Evolutionary conservation across 225 moss, liverwort and hornwort species (phyloP), one percentile per base, ranked within the genome.

Genomic region (Pleurozium schreberi): DNA sequence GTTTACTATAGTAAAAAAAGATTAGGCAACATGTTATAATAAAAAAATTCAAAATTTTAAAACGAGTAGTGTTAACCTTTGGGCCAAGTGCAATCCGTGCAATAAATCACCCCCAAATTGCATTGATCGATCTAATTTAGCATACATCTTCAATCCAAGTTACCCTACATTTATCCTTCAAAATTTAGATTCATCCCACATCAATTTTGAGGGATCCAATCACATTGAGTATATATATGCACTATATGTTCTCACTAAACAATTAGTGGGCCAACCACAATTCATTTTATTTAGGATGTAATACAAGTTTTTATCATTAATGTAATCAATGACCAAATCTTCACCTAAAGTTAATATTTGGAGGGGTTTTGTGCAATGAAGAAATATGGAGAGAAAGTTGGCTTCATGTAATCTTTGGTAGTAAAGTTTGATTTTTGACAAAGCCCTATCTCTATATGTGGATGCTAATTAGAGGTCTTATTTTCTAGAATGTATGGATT

Each of bases 211-310:
- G 1, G 34, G 13, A 21, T 0, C 8, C 3, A 75, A 33, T 75
- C 12, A 75, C 2, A 19, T 3, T 75, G n/a, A n/a, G 4, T 47
- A 2, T 31, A 1, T 74, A 4, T 47, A 3, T 47, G 5, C 0
- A 0, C 47, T 30, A 8, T 40, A 13, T 12, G 17, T 22, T 7
- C 23, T 23, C 0, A 0, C 0, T 40, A 47, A 11, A 30, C 0
- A 45, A 18, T 45, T 71, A 16, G 6, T 19, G 7, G 1, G 19
- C 11, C 49, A 47, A 47, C 1, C 1, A 30, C 11, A 19, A 31
- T 74, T 31, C 31, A 49, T 49, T 49, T 33, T 20, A 49, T 20
- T 31, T 49, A 33, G 12, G 33, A 20, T 49, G 7, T 31, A 31
- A 30, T 1, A 12, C 19, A 75, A 49, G 3, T 5, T 52, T 52